Conservation (phyloP, 208 protist species). For the Leishmania mexicana region DNA sequence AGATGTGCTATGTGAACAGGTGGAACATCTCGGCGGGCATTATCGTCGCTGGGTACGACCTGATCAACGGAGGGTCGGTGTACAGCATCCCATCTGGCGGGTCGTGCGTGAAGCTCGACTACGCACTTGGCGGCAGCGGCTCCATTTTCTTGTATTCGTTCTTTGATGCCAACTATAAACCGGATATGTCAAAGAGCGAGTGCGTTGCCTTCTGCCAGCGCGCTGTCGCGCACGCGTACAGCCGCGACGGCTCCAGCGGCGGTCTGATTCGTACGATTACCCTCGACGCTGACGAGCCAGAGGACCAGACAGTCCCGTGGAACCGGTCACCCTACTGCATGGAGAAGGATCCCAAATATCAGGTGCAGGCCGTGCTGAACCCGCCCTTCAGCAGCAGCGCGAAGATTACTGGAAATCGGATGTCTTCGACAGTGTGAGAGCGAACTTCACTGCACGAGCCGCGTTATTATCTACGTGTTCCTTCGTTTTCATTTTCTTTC, state of each 20-base stretch:
- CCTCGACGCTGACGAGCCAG: constrained; percentile 80
- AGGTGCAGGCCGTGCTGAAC: constrained; percentile 66
- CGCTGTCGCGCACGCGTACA: constrained; percentile 98
- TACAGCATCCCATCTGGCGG: constrained; percentile 97
- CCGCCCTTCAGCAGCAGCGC: constrained; percentile 76
- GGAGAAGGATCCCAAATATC: constrained; percentile 90
- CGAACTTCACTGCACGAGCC: not conserved
- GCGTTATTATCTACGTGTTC: not conserved
- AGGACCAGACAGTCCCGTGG: constrained; percentile 88
- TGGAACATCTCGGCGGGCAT: constrained; percentile 96
- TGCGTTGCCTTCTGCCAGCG: constrained; percentile 93
- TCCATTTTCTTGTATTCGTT: constrained; percentile 99
- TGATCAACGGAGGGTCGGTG: constrained; percentile 95
- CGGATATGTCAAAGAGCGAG: constrained; percentile 97
- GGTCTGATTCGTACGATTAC: constrained; percentile 96
- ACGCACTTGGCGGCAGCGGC: constrained; percentile 96
- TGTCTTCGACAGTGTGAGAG: constrained; percentile 17
- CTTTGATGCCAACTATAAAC: constrained; percentile 97
- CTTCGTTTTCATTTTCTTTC: not conserved
- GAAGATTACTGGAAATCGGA: constrained; percentile 65
- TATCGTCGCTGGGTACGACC: constrained; percentile 98
- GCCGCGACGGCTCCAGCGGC: constrained; percentile 98
- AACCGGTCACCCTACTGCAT: constrained; percentile 88
- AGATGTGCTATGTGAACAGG: constrained; percentile 98
- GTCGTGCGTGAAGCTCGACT: constrained; percentile 94